Conservation (phyloP, 768 basidiomycete genomes). For the Pleurotus cornucopiae region DNA sequence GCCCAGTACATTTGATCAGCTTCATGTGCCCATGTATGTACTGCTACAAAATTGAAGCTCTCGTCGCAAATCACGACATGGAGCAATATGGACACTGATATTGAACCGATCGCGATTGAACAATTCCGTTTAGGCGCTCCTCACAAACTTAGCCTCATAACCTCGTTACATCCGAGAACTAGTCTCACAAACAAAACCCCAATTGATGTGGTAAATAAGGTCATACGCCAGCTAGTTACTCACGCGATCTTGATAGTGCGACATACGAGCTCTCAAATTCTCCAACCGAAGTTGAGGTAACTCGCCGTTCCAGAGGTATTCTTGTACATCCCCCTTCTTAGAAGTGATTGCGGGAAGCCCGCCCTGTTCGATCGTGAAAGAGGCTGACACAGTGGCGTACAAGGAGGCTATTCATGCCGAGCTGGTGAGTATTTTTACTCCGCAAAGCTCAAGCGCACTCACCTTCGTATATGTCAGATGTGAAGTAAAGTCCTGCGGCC, state of each 20-base stretch:
- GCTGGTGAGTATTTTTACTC: neutral
- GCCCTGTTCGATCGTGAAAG: slow-evolving; percentile 77
- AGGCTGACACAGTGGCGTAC: slow-evolving; percentile 79
- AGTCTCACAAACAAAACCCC: too few relatives aligned
- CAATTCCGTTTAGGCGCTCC: too few relatives aligned
- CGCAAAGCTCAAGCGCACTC: slow-evolving; percentile 13
- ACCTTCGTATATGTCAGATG: slow-evolving; percentile 70
- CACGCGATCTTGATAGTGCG: neutral
- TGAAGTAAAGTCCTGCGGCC: slow-evolving; percentile 61
- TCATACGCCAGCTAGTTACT: slow-evolving; percentile 17
- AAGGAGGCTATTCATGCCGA: slow-evolving; percentile 45
- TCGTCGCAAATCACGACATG: too few relatives aligned
- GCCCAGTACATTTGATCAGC: slow-evolving; percentile 3
- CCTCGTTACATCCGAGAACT: too few relatives aligned
- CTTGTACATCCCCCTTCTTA: slow-evolving; percentile 14
- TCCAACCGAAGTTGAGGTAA: slow-evolving; percentile 54
- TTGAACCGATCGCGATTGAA: too few relatives aligned
- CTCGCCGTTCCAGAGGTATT: slow-evolving; percentile 69
- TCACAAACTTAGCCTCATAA: too few relatives aligned
- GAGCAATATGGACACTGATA: too few relatives aligned
- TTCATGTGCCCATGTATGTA: too few relatives aligned
- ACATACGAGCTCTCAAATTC: slow-evolving; percentile 39
- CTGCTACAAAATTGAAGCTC: too few relatives aligned
- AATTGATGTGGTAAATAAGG: too few relatives aligned
- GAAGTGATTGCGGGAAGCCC: slow-evolving; percentile 59